Evolutionary conservation across 768 basidiomycete species (phyloP).

Genomic region (Rhodosporidiobolus sp.): DNA sequence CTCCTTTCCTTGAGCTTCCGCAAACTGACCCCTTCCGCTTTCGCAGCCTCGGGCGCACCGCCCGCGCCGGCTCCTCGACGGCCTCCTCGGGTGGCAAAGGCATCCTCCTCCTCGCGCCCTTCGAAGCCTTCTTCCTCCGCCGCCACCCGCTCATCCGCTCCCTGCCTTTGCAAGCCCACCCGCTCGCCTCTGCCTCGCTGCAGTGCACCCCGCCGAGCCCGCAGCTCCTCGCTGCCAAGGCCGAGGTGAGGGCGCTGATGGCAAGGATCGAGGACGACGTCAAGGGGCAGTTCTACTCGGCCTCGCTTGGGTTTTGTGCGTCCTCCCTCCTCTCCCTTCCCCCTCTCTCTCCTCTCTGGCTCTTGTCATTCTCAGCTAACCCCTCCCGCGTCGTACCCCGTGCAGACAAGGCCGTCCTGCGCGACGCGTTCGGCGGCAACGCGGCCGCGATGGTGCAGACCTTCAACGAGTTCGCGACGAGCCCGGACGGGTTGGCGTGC

Average conservation of each 20-base stretch:
- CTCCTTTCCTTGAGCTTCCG: not conserved
- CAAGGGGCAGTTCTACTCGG: slow-evolving; percentile 58
- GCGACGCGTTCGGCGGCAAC: slow-evolving; percentile 38
- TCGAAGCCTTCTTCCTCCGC: slow-evolving; percentile 57
- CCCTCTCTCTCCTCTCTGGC: too few relatives aligned
- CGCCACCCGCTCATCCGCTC: slow-evolving; percentile 49
- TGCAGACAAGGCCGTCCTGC: slow-evolving; percentile 52
- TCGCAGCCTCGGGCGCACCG: slow-evolving; percentile 52
- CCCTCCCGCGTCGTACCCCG: too few relatives aligned
- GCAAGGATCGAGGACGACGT: slow-evolving; percentile 49
- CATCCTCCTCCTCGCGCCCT: slow-evolving; percentile 57
- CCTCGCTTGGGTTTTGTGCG: slow-evolving; percentile 63
- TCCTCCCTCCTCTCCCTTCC: too few relatives aligned
- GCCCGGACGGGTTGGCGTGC: slow-evolving; percentile 34
- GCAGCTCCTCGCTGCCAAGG: slow-evolving; percentile 8
- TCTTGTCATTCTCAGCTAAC: too few relatives aligned
- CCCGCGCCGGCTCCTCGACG: slow-evolving; percentile 48
- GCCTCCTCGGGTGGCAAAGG: slow-evolving; percentile 52
- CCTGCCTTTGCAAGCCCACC: slow-evolving; percentile 53
- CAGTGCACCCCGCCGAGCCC: slow-evolving; percentile 1
- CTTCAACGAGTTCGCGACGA: slow-evolving; percentile 51
- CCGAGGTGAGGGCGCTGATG: slow-evolving; percentile 46
- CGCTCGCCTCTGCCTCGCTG: slow-evolving; percentile 44
- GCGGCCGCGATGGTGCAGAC: slow-evolving; percentile 41
- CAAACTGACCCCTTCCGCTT: slow-evolving; percentile 11